Conservation (phyloP, 164 flowering plant species). For the Tinospora cordifolia region DNA sequence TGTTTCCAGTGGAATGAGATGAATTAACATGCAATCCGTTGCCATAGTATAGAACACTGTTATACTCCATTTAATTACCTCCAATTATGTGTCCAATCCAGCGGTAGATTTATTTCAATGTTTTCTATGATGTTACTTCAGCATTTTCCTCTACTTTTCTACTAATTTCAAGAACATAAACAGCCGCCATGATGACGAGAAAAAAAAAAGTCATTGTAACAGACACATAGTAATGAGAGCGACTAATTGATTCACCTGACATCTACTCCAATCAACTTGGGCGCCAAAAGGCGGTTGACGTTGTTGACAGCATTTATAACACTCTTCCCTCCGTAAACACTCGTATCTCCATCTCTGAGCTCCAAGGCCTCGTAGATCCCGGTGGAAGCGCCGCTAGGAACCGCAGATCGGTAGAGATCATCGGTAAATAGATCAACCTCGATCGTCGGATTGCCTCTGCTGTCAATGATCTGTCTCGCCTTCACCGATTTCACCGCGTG, state of each 20-base stretch:
- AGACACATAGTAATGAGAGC: no score
- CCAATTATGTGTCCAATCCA: no score
- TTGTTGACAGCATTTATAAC: slow-evolving; percentile 75
- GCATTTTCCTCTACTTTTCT: no score
- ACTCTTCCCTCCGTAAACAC: slow-evolving; percentile 84
- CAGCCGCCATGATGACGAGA: no score
- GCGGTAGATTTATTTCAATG: no score
- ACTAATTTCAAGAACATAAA: no score
- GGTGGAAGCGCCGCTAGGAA: slow-evolving; percentile 93
- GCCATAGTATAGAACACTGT: no score
- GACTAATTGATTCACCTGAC: slow-evolving; percentile 53
- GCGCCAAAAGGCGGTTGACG: slow-evolving; percentile 64
- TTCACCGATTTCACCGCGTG: slow-evolving; percentile 52
- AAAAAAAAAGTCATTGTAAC: no score
- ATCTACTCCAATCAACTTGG: slow-evolving; percentile 73
- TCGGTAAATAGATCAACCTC: slow-evolving; percentile 88
- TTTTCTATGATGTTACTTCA: no score
- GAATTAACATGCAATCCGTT: no score
- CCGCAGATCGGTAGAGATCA: slow-evolving; percentile 77
- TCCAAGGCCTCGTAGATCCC: slow-evolving; percentile 98
- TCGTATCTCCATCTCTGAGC: slow-evolving; percentile 83
- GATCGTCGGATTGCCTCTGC: slow-evolving; percentile 94
- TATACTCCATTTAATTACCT: no score
- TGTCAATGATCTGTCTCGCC: slow-evolving; percentile 96
- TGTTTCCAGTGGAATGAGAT: no score